Evolutionary conservation across 305 asterid species (phyloP).

Genomic region (Fraxinus sp.): DNA sequence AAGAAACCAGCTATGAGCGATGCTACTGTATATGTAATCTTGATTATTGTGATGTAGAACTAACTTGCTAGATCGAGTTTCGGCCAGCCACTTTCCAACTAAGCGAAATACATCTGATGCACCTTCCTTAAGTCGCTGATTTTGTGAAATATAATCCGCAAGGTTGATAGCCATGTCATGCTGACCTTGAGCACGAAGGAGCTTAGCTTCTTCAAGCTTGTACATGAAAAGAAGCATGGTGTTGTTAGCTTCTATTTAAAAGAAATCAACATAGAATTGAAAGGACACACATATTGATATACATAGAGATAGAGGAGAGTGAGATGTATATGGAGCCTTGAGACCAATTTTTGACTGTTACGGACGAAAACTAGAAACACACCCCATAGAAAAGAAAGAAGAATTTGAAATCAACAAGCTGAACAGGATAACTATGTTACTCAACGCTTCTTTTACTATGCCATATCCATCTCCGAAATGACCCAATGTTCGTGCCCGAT

Average conservation of each 20-base stretch:
- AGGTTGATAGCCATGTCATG: slow-evolving; percentile 94
- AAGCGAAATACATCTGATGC: slow-evolving; percentile 85
- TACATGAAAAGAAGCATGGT: slow-evolving; percentile 26
- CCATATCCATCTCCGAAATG: not conserved
- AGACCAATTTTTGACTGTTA: slow-evolving; percentile 2
- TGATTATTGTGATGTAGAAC: slow-evolving; percentile 31
- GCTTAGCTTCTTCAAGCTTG: slow-evolving; percentile 97
- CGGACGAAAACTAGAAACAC: slow-evolving; percentile 17
- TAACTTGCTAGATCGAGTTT: slow-evolving; percentile 94
- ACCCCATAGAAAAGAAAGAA: not conserved
- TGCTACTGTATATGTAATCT: slow-evolving; percentile 13
- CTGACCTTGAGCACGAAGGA: slow-evolving; percentile 96
- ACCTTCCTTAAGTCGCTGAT: slow-evolving; percentile 51
- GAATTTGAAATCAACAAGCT: not conserved
- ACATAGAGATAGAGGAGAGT: not conserved
- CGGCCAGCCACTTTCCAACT: slow-evolving; percentile 97
- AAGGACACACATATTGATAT: not conserved
- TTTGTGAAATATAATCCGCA: slow-evolving; percentile 78
- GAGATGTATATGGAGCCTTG: not conserved
- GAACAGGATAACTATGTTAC: not conserved
- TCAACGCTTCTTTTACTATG: not conserved
- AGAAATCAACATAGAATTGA: slow-evolving; percentile 17
- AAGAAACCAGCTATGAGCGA: not conserved
- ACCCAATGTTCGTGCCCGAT: not conserved
- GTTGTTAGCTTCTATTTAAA: slow-evolving; percentile 28